Evolutionary conservation across 345 rosid genomes (phyloP), one percentile per base, ranked within the genome.

Genomic region (Excoecaria agallocha): DNA sequence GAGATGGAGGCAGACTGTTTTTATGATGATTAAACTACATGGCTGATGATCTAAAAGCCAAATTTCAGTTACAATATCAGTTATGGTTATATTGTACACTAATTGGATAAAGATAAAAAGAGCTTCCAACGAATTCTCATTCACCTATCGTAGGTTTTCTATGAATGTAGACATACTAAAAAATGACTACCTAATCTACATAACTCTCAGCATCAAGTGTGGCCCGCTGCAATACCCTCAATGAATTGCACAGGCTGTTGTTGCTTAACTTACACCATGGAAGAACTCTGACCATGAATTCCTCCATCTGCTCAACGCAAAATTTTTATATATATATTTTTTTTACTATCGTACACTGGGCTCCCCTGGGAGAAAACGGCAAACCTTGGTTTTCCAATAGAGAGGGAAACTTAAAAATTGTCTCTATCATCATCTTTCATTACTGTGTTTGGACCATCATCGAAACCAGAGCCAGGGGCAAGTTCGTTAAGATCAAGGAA

Each of bases 391-490:
- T 57, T 43, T 62, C 83, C 51, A 77, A 66, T 66, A 78, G 78
- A n/a, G n/a, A 84, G 74, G 76, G 67, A 71, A 79, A 80, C 84
- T 85, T 84, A 93, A 79, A 85, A 88, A 80, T 79, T 79, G 73
- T 83, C 90, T 75, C 82, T 78, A 72, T 82, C 89, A 43, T 86
- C 93, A 74, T 88, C 97, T 87, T 93, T 93, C 83, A 78, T 70
- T 71, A 85, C 75, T 56, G 90, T 80, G 80, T 87, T 90, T 66
- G 92, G 94, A 80, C 94, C 89, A 66, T 95, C 98, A 63, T 93
- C 99, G 76, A 91, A 90, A 74, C 97, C 93, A 73, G 98, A 88
- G 55, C 92, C 93, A 3, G 98, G 97, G 30, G 98, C 99, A 68
- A 93, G 90, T 84, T 93, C 94, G 39, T 93, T 93, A 82, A 95